Evolutionary conservation across 169 alveolate species (phyloP), one percentile per base, ranked within the genome.

Genomic region (Theileria parva): DNA sequence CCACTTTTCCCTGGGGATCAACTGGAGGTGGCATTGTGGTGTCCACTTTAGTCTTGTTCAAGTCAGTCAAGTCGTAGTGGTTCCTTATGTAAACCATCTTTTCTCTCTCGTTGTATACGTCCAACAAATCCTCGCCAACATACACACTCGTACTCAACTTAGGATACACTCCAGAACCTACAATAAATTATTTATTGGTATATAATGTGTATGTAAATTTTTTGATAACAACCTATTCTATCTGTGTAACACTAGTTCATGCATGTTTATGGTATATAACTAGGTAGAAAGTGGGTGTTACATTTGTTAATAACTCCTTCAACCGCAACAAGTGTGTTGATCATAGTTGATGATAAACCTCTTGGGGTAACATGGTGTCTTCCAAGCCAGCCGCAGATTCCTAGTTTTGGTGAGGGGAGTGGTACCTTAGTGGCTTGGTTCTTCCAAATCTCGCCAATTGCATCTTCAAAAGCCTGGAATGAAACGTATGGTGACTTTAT

Each of bases 231-330:
- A n/a, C n/a, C n/a, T n/a, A n/a, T n/a, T n/a, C n/a, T 37, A 37
- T 8, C 4, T 37, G 8, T 37, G 4, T 37, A 4, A 37, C 48
- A 6, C 4, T 37, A 37, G n/a, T n/a, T n/a, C 8, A 37, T 37
- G 4, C 8, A 25, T 59, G 66, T 25, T 5, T 5, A 25, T 25
- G 8, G 4, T 25, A 66, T 66, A 30, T 30, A 30, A 23, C 48
- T 37, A 37, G 4, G 4, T 37, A 37, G 13, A 37, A 37, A 37
- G 4, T 37, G n/a, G n/a, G n/a, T 37, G 4, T 5, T 69, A 89
- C 98, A 95, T 79, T 96, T 95, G 34, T 98, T 97, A 1, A 98
- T 98, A 30, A 98, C 98, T 7, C 99, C 99, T 88, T 97, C 97
- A 3, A 97, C 98, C 55, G 96, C 94, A 15, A 97, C 98, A 76